phyloP scores from a whole-genome alignment of 1,139 yeast genomes.

The Nakaseomyces delphensis region DNA sequence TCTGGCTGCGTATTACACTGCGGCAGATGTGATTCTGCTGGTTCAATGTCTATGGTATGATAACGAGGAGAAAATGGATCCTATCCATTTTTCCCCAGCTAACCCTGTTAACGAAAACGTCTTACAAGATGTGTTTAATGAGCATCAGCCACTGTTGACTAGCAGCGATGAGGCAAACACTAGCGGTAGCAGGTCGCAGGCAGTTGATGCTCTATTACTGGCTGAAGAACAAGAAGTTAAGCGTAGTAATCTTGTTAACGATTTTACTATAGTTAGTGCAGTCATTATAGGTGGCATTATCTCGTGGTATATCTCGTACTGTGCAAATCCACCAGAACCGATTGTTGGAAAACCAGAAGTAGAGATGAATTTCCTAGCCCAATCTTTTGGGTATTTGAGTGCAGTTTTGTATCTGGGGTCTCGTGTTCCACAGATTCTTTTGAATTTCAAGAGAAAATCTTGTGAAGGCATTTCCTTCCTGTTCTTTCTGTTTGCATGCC shows the following conservation, averaged over 20 bases:
- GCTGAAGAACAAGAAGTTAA: conserved; percentile 8
- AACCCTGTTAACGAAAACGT: conserved; percentile 71
- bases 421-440: conserved; percentile 76
- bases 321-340: conserved; percentile 27
- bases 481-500: conserved; percentile 86
- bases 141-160: conserved; percentile 31
- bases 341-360: conserved; percentile 22
- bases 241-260: conserved; percentile 30
- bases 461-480: conserved; percentile 89
- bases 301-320: conserved; percentile 75
- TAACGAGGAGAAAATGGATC: conserved; percentile 48
- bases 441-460: conserved; percentile 75
- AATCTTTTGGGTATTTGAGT: conserved; percentile 85
- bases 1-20: conserved; percentile 81
- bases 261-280: conserved; percentile 53
- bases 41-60: conserved; percentile 77
- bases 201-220: conserved; percentile 8
- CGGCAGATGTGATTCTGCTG: conserved; percentile 77
- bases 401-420: conserved; percentile 82
- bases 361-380: conserved; percentile 69
- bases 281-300: conserved; percentile 70
- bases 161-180: conserved; percentile 11
- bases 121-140: conserved; percentile 44
- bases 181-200: conserved; percentile 12
- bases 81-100: conserved; percentile 80